A percentile compares a stretch with the other conserved stretches of the same genome.
Conservation (phyloP, 305 asterid genomes). For the Plantago lanceolata region DNA sequence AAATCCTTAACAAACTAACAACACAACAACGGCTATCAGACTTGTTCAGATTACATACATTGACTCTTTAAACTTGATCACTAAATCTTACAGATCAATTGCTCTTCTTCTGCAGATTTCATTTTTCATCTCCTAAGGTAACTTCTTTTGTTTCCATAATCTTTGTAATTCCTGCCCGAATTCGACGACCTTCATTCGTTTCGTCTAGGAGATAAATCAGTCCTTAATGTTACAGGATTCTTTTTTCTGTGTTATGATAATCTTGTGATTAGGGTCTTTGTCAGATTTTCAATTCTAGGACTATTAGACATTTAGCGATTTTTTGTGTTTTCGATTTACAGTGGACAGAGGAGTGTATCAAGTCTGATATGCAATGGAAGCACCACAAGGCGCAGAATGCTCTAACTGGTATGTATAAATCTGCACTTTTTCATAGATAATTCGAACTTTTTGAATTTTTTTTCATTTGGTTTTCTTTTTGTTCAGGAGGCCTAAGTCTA, state of each 20-base stretch:
- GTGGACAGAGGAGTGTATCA: background rate
- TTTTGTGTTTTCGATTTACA: background rate
- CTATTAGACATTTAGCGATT: too few species aligned
- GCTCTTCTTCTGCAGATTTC: background rate
- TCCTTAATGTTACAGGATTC: too few species aligned
- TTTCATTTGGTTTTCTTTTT: background rate
- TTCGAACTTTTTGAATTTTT: background rate
- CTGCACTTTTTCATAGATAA: background rate
- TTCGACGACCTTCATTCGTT: too few species aligned
- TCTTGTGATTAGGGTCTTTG: too few species aligned
- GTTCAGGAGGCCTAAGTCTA: conserved; percentile 45
- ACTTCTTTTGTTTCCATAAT: too few species aligned
- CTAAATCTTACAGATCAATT: background rate
- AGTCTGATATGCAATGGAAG: conserved; percentile 38
- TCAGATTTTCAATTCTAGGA: too few species aligned
- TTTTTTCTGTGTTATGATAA: too few species aligned
- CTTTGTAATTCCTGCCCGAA: too few species aligned
- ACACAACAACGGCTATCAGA: conserved; percentile 12
- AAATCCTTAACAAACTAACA: conserved; percentile 8
- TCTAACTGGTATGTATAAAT: conserved; percentile 33
- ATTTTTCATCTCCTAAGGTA: background rate
- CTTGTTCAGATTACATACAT: conserved; percentile 4
- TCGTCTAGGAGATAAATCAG: too few species aligned
- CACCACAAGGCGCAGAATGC: conserved; percentile 31
- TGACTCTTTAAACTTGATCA: conserved; percentile 4